These are phyloP conservation scores for Vanrija pseudolonga DNA, from an alignment of 1,284 basidiomycete species.

Conservation along the genomic window DNA sequence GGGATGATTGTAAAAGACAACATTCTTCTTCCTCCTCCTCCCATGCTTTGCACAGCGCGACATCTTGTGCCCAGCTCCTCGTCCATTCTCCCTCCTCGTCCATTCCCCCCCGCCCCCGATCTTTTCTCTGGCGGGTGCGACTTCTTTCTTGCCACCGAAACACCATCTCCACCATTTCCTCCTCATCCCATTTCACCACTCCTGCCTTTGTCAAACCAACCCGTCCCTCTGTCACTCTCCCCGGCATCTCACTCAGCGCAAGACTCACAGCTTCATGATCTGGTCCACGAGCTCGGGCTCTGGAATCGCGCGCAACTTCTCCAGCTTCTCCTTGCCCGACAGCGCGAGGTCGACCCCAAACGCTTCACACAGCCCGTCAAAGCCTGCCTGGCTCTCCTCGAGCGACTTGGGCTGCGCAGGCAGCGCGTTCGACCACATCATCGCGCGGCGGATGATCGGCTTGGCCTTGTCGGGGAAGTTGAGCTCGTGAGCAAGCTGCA, in stretches of 20 bases:
- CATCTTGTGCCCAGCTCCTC: too few relatives aligned
- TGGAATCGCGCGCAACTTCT: slow-evolving; percentile 17
- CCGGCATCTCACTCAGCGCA: too few relatives aligned
- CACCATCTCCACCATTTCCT: too few relatives aligned
- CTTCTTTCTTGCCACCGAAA: too few relatives aligned
- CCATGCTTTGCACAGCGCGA: too few relatives aligned
- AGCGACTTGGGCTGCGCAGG: slow-evolving; percentile 26
- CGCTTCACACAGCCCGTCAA: slow-evolving; percentile 22
- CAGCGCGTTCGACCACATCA: slow-evolving; percentile 28
- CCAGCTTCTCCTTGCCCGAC: slow-evolving; percentile 20
- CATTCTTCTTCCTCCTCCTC: background rate
- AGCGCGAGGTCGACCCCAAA: slow-evolving; percentile 16
- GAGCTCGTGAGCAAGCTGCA: slow-evolving; percentile 40
- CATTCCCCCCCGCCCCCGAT: too few relatives aligned
- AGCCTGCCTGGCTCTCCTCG: slow-evolving; percentile 22
- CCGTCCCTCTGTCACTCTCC: too few relatives aligned
- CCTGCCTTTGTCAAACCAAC: too few relatives aligned
- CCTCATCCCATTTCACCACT: too few relatives aligned
- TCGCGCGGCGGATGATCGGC: slow-evolving; percentile 18
- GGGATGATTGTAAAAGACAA: too few relatives aligned
- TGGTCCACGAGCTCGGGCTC: slow-evolving; percentile 18
- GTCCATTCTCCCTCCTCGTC: too few relatives aligned
- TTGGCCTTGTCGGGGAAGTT: slow-evolving; percentile 4
- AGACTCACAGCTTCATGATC: slow-evolving; percentile 24
- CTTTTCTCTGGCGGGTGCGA: too few relatives aligned